These are phyloP conservation scores for Prunus davidiana DNA, from an alignment of 306 rosid species.

Conservation along the genomic window DNA sequence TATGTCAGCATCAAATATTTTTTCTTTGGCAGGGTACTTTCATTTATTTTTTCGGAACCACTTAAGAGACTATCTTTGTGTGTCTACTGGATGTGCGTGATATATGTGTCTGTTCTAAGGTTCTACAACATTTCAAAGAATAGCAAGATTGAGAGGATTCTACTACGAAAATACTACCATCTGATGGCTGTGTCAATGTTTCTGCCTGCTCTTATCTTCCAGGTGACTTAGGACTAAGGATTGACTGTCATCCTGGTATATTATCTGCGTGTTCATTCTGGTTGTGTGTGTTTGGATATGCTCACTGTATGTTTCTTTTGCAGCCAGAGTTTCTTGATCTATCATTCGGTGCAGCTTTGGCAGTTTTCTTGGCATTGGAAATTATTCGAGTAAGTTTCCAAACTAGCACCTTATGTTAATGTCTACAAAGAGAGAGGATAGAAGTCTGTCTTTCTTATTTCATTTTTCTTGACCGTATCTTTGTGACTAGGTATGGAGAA, in stretches of 20 bases:
- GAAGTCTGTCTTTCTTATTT: not conserved
- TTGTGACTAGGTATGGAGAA: slow-evolving; percentile 76
- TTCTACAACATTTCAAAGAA: slow-evolving; percentile 86
- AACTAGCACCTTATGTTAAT: not conserved
- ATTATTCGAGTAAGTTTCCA: slow-evolving; percentile 75
- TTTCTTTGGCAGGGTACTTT: slow-evolving; percentile 70
- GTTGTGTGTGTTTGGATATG: not conserved
- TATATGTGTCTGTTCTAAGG: slow-evolving; percentile 63
- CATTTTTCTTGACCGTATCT: slow-evolving; percentile 20
- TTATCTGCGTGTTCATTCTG: slow-evolving; percentile 17
- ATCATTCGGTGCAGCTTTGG: slow-evolving; percentile 90
- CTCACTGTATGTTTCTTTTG: slow-evolving; percentile 34
- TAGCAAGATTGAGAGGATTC: slow-evolving; percentile 94
- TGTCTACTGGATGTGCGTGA: slow-evolving; percentile 68
- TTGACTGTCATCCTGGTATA: slow-evolving; percentile 7
- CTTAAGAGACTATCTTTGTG: slow-evolving; percentile 71
- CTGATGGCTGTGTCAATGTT: slow-evolving; percentile 94
- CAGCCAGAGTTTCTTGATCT: slow-evolving; percentile 93
- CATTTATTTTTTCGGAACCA: slow-evolving; percentile 85
- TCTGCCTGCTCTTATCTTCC: slow-evolving; percentile 90
- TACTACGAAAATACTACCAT: slow-evolving; percentile 92
- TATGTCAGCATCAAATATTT: slow-evolving; percentile 18
- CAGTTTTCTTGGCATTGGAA: slow-evolving; percentile 78
- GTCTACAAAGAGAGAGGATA: not conserved
- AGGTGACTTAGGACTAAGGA: slow-evolving; percentile 52